Percentiles rank a stretch among this genome's conserved stretches.
Conservation (phyloP, 768 basidiomycete genomes). For the Stropharia rugosoannulata region DNA sequence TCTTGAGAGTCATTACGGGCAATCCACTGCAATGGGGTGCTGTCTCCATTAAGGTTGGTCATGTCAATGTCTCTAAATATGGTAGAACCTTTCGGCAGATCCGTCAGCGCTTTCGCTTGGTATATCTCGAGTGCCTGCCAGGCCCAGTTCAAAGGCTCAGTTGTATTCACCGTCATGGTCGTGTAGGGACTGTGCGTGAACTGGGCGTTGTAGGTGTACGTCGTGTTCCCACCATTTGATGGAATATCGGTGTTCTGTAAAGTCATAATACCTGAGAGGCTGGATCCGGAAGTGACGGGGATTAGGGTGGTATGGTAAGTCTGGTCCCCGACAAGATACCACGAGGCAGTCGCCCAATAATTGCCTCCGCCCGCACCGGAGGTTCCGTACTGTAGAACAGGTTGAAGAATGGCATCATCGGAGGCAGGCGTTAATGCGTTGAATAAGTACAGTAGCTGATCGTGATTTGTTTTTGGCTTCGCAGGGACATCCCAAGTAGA, state of each 20-base stretch:
- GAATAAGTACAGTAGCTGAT: constrained; percentile 23
- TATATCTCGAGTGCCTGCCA: constrained; percentile 16
- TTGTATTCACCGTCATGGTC: constrained; percentile 8
- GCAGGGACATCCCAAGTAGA: constrained; percentile 23
- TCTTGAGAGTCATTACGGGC: not conserved
- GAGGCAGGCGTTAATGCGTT: constrained; percentile 15
- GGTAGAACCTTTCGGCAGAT: constrained; percentile 12
- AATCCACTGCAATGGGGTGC: constrained; percentile 8
- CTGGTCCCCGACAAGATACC: constrained; percentile 14
- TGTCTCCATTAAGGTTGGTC: constrained; percentile 3
- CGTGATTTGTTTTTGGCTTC: constrained; percentile 11
- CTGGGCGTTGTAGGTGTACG: constrained; percentile 10
- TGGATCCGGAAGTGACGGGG: constrained; percentile 2
- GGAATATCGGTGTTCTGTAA: not conserved
- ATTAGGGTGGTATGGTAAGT: constrained; percentile 11
- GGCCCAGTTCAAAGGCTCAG: constrained; percentile 8
- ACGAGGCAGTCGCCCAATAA: constrained; percentile 23
- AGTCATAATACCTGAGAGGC: constrained; percentile 7
- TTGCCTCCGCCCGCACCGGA: constrained; percentile 22
- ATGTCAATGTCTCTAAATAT: constrained; percentile 11
- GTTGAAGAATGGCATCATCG: constrained; percentile 20
- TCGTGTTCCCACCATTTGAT: not conserved
- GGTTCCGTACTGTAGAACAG: constrained; percentile 23
- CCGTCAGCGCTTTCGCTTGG: not conserved
- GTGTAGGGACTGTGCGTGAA: constrained; percentile 11